phyloP scores from a whole-genome alignment of 2,329 filamentous ascomycete genomes.

The Ophiognomonia clavigignenti-juglandacearum region DNA sequence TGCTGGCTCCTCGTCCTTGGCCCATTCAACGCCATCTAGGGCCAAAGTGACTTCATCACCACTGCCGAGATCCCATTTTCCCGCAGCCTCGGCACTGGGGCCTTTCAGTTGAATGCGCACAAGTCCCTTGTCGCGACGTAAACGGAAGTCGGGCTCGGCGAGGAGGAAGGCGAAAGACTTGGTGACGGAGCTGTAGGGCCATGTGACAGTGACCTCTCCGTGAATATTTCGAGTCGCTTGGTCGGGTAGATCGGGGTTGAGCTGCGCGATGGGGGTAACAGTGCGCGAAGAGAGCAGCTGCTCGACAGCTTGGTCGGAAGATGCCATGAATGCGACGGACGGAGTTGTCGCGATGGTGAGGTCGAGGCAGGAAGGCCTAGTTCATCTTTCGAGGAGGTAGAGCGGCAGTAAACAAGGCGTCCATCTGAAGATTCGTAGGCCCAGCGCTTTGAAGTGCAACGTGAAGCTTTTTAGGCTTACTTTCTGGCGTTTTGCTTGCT shows the following conservation, averaged over 20 bases:
- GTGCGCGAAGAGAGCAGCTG: slow-evolving; percentile 19
- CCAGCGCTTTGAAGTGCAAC: not conserved
- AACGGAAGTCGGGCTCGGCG: slow-evolving; percentile 77
- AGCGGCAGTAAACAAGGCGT: not conserved
- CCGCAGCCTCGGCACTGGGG: slow-evolving; percentile 63
- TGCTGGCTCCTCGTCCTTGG: slow-evolving; percentile 43
- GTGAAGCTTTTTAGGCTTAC: not conserved
- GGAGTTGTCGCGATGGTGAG: slow-evolving; percentile 9
- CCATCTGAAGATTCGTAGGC: not conserved
- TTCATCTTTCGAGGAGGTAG: slow-evolving; percentile 5
- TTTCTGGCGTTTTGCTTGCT: no score
- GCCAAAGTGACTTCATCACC: slow-evolving; percentile 70
- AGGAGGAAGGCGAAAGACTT: slow-evolving; percentile 73
- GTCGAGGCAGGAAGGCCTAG: slow-evolving; percentile 18
- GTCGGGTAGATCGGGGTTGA: slow-evolving; percentile 43
- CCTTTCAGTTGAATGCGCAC: slow-evolving; percentile 73
- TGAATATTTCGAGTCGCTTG: slow-evolving; percentile 45
- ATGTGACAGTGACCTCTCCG: slow-evolving; percentile 77
- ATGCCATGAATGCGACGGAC: slow-evolving; percentile 18
- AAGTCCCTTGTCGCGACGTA: slow-evolving; percentile 73
- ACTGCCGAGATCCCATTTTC: slow-evolving; percentile 64
- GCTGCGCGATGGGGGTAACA: slow-evolving; percentile 50
- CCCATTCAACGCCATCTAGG: slow-evolving; percentile 65
- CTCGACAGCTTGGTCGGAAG: slow-evolving; percentile 16
- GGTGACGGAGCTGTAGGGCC: slow-evolving; percentile 82